phyloP scores from a whole-genome alignment of 1,139 yeast genomes.

The Hansenula anomala region DNA sequence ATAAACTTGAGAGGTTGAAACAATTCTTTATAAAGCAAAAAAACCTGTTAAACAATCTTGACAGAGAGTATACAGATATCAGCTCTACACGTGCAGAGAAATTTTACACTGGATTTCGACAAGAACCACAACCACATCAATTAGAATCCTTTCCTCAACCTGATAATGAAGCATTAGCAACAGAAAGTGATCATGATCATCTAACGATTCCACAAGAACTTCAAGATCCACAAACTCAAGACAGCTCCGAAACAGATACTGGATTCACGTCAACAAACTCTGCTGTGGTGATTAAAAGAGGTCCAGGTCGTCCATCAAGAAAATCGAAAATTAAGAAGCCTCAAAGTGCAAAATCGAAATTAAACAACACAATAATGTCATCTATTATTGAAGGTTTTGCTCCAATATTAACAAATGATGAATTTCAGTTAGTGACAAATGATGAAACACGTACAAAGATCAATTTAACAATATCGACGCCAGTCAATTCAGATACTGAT shows the following conservation, averaged over 20 bases:
- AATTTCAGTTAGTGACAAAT: slow-evolving; percentile 24
- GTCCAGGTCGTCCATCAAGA: neutral
- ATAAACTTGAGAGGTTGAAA: slow-evolving; percentile 27
- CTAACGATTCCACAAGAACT: too few species aligned
- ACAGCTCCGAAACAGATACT: neutral
- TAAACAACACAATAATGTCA: slow-evolving; percentile 9
- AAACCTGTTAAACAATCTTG: slow-evolving; percentile 16
- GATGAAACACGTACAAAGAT: slow-evolving; percentile 13
- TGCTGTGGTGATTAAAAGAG: neutral
- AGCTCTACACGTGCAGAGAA: slow-evolving; percentile 18
- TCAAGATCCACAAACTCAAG: too few species aligned
- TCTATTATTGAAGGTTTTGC: slow-evolving; percentile 24
- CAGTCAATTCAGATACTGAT: neutral
- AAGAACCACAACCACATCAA: neutral
- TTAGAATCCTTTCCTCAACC: neutral
- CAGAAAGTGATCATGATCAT: too few species aligned
- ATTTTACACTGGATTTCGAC: slow-evolving; percentile 16
- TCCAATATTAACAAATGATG: slow-evolving; percentile 24
- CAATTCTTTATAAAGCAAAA: slow-evolving; percentile 26
- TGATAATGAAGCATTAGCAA: neutral
- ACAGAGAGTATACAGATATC: slow-evolving; percentile 21
- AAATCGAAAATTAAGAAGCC: too few species aligned
- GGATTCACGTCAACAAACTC: neutral
- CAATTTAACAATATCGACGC: neutral
- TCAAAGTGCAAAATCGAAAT: neutral